phyloP scores from a whole-genome alignment of 1,284 basidiomycete genomes.

The Ceratobasidium sp. region DNA sequence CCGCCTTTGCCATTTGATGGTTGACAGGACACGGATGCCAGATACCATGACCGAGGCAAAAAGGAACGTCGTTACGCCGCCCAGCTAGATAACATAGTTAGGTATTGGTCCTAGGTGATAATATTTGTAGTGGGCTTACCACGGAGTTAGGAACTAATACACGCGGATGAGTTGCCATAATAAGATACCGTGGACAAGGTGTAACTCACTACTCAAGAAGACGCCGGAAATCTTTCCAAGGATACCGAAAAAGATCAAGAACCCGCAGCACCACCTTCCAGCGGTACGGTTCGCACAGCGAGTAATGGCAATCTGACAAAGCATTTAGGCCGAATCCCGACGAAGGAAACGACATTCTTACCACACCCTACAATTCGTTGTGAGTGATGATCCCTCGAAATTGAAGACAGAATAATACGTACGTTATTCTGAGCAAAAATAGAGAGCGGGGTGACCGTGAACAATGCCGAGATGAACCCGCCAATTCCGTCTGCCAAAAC shows the following conservation, averaged over 20 bases:
- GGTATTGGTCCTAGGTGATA: not conserved
- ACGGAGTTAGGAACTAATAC: slow-evolving; percentile 74
- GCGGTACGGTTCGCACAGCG: slow-evolving; percentile 77
- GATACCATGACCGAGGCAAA: slow-evolving; percentile 66
- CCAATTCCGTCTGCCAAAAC: slow-evolving; percentile 77
- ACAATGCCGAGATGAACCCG: slow-evolving; percentile 75
- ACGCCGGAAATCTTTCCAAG: slow-evolving; percentile 82
- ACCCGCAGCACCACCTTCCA: slow-evolving; percentile 73
- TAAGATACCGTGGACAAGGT: not conserved
- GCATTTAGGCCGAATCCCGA: not conserved
- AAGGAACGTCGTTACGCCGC: slow-evolving; percentile 82
- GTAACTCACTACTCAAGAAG: slow-evolving; percentile 67
- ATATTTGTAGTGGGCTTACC: not conserved
- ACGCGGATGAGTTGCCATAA: not conserved
- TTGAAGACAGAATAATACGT: not conserved
- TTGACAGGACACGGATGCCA: slow-evolving; percentile 75
- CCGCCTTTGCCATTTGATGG: slow-evolving; percentile 68
- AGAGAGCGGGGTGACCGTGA: slow-evolving; percentile 81
- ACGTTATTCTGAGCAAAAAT: slow-evolving; percentile 71
- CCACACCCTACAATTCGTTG: slow-evolving; percentile 59
- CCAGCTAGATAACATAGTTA: slow-evolving; percentile 53
- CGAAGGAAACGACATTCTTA: slow-evolving; percentile 3
- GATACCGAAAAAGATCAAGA: slow-evolving; percentile 75
- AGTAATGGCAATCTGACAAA: slow-evolving; percentile 67
- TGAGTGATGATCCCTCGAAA: too few species aligned